These are phyloP conservation scores for Fraxinus dipetala DNA, from an alignment of 305 asterid genomes.

Conservation along the genomic window DNA sequence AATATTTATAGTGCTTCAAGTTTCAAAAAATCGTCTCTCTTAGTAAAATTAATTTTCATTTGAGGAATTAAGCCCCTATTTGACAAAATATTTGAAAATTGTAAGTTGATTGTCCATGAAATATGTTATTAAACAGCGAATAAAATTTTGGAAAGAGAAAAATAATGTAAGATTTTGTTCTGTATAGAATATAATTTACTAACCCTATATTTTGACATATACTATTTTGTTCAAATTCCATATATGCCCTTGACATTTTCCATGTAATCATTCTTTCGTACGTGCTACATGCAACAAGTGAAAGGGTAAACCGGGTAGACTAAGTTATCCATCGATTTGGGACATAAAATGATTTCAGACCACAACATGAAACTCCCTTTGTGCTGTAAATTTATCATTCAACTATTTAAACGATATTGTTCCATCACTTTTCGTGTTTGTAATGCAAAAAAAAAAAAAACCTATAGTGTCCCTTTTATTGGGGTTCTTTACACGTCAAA, in stretches of 20 bases:
- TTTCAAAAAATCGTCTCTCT: not conserved
- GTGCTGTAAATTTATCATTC: not conserved
- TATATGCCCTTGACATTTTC: not conserved
- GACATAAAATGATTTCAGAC: not conserved
- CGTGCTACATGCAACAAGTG: not conserved
- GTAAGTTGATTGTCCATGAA: too few relatives aligned
- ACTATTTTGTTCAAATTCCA: not conserved
- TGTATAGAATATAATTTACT: not conserved
- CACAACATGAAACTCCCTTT: not conserved
- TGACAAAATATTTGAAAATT: not conserved
- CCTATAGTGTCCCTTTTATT: not conserved
- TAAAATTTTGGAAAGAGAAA: not conserved
- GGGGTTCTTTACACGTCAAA: constrained; percentile 2
- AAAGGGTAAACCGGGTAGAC: not conserved
- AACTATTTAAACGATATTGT: not conserved
- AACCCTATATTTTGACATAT: not conserved
- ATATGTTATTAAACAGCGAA: not conserved
- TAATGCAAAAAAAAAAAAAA: not conserved
- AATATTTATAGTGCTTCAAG: not conserved
- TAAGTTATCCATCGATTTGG: not conserved
- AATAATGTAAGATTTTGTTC: not conserved
- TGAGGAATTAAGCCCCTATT: not conserved
- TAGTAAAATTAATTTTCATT: not conserved
- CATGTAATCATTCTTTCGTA: not conserved
- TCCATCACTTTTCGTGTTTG: not conserved